These are phyloP conservation scores for Rubus idaeus DNA, from an alignment of 306 rosid species.

Conservation along the genomic window DNA sequence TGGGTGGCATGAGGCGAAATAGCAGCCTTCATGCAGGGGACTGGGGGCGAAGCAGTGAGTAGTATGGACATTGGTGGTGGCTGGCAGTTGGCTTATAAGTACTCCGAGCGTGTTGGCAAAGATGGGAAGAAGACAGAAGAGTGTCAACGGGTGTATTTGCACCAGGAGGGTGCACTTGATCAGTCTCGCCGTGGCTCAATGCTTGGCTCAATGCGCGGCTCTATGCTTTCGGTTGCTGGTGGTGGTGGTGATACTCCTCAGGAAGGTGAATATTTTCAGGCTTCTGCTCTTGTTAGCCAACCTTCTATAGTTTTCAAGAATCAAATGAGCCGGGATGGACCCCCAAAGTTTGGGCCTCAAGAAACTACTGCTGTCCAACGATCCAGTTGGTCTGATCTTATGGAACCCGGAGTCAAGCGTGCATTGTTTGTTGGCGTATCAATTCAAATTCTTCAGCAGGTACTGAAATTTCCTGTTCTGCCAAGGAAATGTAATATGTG, in stretches of 20 bases:
- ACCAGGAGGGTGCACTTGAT: conserved; percentile 31
- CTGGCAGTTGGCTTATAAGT: conserved; percentile 42
- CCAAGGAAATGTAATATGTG: not conserved
- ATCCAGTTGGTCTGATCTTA: conserved; percentile 36
- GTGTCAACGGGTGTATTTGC: conserved; percentile 40
- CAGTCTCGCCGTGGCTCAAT: conserved; percentile 27
- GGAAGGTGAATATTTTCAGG: conserved; percentile 33
- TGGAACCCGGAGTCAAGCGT: conserved; percentile 44
- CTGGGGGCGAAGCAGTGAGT: conserved; percentile 26
- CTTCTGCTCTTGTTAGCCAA: conserved; percentile 47
- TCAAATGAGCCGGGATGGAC: conserved; percentile 22
- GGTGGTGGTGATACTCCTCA: conserved; percentile 19
- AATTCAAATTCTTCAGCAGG: conserved; percentile 47
- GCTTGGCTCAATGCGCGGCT: conserved; percentile 16
- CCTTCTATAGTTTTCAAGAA: conserved; percentile 24
- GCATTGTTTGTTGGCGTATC: conserved; percentile 40
- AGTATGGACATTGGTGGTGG: conserved; percentile 50
- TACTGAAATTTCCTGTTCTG: not conserved
- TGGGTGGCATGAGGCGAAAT: conserved; percentile 17
- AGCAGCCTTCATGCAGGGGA: conserved; percentile 21
- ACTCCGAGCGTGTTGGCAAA: conserved; percentile 27
- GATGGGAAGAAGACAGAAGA: conserved; percentile 40
- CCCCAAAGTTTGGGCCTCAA: conserved; percentile 26
- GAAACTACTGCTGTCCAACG: conserved; percentile 29
- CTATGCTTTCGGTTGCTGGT: conserved; percentile 32